These are phyloP conservation scores for Mucuna pruriens DNA, from an alignment of 306 rosid species.

Conservation along the genomic window DNA sequence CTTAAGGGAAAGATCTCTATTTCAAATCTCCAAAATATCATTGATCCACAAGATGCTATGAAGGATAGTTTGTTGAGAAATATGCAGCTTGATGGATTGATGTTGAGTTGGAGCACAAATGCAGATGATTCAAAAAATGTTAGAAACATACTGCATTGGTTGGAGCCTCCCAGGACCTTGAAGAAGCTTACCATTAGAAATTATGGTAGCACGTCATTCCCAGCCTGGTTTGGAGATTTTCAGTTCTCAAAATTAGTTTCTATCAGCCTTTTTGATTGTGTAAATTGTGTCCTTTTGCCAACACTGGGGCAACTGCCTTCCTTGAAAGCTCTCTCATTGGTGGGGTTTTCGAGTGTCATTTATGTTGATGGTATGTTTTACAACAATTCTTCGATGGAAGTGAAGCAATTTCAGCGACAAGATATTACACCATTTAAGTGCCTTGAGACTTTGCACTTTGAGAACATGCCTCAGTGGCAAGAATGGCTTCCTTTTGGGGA, in stretches of 20 bases:
- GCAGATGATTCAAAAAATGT: constrained; percentile 6
- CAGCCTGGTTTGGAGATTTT: constrained; percentile 2
- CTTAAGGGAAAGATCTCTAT: constrained; percentile 21
- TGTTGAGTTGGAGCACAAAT: neutral
- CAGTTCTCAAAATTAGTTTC: neutral
- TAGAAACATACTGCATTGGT: neutral
- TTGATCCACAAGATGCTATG: neutral
- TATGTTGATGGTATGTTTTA: neutral
- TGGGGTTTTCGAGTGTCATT: neutral
- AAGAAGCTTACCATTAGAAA: constrained; percentile 18
- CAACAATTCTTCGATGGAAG: neutral
- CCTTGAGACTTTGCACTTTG: neutral
- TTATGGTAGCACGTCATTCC: constrained; percentile 8
- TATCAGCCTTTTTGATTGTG: neutral
- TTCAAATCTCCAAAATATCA: constrained; percentile 16
- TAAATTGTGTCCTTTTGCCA: neutral
- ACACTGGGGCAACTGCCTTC: neutral
- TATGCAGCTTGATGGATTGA: neutral
- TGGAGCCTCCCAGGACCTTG: constrained; percentile 16
- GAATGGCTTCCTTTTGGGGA: constrained; percentile 18
- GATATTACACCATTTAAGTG: neutral
- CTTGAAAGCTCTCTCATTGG: constrained; percentile 18
- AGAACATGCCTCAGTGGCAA: constrained; percentile 19
- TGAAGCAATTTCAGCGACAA: neutral
- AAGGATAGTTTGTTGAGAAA: neutral